phyloP scores from a whole-genome alignment of 139 green algal genomes.

The Chlamydomonas schloesseri region DNA sequence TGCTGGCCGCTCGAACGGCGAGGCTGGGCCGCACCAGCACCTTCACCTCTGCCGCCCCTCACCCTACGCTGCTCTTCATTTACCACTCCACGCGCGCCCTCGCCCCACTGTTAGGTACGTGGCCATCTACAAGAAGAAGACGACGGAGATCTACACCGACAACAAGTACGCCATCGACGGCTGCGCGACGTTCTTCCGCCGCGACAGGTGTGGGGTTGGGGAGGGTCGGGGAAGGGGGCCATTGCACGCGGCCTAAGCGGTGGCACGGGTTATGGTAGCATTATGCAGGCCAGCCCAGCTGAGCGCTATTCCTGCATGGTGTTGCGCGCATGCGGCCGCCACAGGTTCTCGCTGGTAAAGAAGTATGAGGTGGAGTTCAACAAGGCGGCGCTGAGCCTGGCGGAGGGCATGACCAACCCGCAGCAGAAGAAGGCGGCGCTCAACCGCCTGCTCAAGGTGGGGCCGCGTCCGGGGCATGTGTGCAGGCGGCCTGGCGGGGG shows the following conservation, averaged over 20 bases:
- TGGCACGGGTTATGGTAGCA: too few species aligned
- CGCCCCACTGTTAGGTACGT: conserved; percentile 69
- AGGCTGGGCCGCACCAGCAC: too few species aligned
- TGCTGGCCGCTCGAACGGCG: too few species aligned
- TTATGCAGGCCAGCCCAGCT: too few species aligned
- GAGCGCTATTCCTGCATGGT: too few species aligned
- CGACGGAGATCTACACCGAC: conserved; percentile 91
- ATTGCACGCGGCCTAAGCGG: neutral
- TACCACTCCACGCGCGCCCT: too few species aligned
- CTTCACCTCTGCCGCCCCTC: too few species aligned
- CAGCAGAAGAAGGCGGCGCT: conserved; percentile 91
- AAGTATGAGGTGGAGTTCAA: conserved; percentile 99
- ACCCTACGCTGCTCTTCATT: too few species aligned
- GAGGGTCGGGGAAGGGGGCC: too few species aligned
- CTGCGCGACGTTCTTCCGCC: conserved; percentile 97
- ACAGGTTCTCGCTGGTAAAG: conserved; percentile 95
- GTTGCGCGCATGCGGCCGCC: too few species aligned
- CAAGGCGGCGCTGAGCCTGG: conserved; percentile 95
- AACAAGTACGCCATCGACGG: conserved; percentile 95
- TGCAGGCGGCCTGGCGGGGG: too few species aligned
- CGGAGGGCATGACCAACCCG: conserved; percentile 88
- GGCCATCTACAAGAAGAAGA: conserved; percentile 99
- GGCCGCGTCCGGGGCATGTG: neutral
- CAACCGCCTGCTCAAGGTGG: conserved; percentile 94
- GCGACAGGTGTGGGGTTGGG: conserved; percentile 8